These are phyloP conservation scores for Amanita pallidorosea DNA, from an alignment of 768 basidiomycete species.

Conservation along the genomic window DNA sequence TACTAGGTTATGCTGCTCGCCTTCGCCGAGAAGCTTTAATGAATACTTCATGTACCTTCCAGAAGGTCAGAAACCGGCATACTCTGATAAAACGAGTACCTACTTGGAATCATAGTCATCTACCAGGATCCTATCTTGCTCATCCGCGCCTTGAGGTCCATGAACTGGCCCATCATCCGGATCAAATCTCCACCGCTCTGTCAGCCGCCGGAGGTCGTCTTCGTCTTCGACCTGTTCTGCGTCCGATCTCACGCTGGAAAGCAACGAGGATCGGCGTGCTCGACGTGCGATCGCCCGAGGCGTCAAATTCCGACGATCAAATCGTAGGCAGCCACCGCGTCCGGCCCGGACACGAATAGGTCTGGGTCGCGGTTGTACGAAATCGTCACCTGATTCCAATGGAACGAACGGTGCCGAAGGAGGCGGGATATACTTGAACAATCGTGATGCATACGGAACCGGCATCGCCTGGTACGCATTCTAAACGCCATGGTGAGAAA, in stretches of 20 bases:
- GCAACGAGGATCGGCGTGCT: constrained; percentile 19
- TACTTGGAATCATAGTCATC: constrained; percentile 60
- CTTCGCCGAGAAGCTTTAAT: constrained; percentile 46
- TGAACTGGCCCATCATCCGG: constrained; percentile 46
- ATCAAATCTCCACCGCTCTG: constrained; percentile 63
- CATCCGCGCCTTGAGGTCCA: constrained; percentile 52
- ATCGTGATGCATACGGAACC: constrained; percentile 44
- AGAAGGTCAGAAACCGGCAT: not conserved
- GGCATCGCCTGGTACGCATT: constrained; percentile 61
- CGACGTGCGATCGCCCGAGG: constrained; percentile 13
- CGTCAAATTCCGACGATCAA: constrained; percentile 54
- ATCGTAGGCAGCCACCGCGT: constrained; percentile 66
- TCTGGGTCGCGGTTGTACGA: constrained; percentile 21
- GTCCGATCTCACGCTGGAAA: constrained; percentile 11
- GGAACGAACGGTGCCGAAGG: constrained; percentile 22
- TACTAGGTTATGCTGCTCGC: constrained; percentile 38
- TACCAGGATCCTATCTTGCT: constrained; percentile 55
- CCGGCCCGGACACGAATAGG: constrained; percentile 69
- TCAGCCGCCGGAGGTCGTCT: constrained; percentile 23
- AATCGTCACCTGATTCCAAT: constrained; percentile 15
- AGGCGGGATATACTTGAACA: constrained; percentile 54
- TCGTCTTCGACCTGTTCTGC: constrained; percentile 21
- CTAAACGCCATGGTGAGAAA: constrained; percentile 21
- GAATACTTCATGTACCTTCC: constrained; percentile 41
- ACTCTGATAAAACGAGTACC: constrained; percentile 8